Base-by-base conservation (phyloP, 2,329 filamentous ascomycete species). In the Reticulascus tulasneorum region DNA sequence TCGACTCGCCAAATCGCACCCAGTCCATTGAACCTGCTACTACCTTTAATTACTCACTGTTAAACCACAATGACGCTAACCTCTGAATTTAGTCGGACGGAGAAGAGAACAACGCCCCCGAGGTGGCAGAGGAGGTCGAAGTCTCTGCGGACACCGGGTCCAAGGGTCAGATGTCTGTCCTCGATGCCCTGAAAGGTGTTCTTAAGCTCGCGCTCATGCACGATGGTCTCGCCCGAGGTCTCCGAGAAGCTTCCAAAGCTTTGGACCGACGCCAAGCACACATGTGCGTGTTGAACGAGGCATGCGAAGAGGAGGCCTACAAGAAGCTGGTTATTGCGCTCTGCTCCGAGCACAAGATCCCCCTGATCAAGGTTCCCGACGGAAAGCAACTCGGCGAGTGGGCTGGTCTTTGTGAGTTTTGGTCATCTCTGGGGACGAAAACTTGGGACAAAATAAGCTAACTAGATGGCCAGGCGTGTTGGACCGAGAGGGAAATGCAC, bases 201-300 rank as follows among this genome's bases (percentile, higher is more conserved):
- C 81, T 98, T 66, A 95, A 95, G 79, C 86, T 97, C 66, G 85
- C 93, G 50, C 86, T 98, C 60, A 96, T 97, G 84, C 91, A 98
- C 84, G 93, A 98, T 68, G 93, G 93, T 68, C 90, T 98, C 58
- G 93, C 93, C 66, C 90, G 93, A 60, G 93, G 93, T 74, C 88
- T 98, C 61, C 90, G 93, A 58, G 93, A 98, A 77, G 93, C 93
- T 52, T 89, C 85, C 77, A 98, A 98, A 82, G 91, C 93, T 50
- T 88, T 98, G 62, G 93, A 98, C 75, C 84, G 93, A 64, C 89
- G 93, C 64, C 87, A 98, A 77, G 93, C 93, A 45, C 93, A 98
- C 79, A 97, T 98, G 90, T 98, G 93, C 71, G 93, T 98, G 56
- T 84, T 98, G 60, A 98, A 98, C 83, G 93, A 98, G 83, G 84